phyloP scores from a whole-genome alignment of 1,284 basidiomycete species.

The Sanguinoderma infundibulare region DNA sequence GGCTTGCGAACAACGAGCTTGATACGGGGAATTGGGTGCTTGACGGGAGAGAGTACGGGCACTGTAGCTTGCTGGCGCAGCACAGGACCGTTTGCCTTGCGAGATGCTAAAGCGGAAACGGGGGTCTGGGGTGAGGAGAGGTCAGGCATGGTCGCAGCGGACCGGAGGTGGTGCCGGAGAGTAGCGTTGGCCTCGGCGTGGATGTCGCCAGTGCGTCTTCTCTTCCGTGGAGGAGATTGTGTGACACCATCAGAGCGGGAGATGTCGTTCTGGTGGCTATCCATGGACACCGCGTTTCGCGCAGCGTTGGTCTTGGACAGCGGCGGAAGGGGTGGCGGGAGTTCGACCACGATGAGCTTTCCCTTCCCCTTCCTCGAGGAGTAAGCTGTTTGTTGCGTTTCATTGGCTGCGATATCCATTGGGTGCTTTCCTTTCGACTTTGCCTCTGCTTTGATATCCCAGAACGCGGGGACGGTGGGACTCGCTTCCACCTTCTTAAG shows the following conservation, averaged over 20 bases:
- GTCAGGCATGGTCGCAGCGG: conserved; percentile 9
- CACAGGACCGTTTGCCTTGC: conserved; percentile 1
- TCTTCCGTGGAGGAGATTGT: conserved; percentile 28
- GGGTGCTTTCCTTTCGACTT: conserved; percentile 35
- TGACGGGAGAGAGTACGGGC: conserved; percentile 29
- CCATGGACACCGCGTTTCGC: background rate
- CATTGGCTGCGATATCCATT: background rate
- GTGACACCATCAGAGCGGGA: background rate
- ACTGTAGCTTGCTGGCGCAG: conserved; percentile 21
- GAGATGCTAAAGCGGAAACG: background rate
- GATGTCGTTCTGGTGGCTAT: background rate
- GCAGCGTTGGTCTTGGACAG: background rate
- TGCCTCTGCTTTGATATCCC: conserved; percentile 31
- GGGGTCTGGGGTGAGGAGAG: background rate
- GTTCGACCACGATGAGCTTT: background rate
- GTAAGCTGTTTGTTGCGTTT: background rate
- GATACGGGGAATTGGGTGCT: conserved; percentile 55
- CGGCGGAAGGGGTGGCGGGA: background rate
- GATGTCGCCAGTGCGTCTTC: conserved; percentile 17
- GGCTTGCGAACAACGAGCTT: conserved; percentile 73
- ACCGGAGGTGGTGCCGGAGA: background rate
- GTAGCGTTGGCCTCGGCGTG: background rate
- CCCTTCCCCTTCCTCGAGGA: conserved; percentile 12
- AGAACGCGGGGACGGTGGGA: conserved; percentile 23
- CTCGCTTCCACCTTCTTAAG: conserved; percentile 9